Evolutionary conservation across 331 rosid genomes (phyloP).

Genomic region (Quercus lobata): DNA sequence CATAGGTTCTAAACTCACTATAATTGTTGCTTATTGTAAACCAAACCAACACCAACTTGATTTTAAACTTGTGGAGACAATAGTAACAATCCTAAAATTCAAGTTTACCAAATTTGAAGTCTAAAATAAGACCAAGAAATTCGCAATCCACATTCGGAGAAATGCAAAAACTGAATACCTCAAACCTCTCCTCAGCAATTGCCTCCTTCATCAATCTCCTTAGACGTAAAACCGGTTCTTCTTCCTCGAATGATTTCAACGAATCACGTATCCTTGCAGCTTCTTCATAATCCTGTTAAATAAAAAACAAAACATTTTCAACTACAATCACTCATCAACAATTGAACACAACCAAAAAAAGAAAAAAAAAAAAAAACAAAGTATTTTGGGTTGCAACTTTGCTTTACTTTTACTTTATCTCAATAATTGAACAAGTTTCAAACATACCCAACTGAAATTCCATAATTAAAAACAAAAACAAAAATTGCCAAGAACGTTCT

Average conservation of each 20-base stretch:
- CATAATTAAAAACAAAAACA: too few relatives aligned
- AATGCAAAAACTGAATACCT: conserved; percentile 32
- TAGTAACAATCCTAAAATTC: background rate
- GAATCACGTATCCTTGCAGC: conserved; percentile 92
- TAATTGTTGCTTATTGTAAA: background rate
- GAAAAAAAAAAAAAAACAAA: too few relatives aligned
- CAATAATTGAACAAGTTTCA: too few relatives aligned
- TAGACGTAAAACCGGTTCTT: conserved; percentile 78
- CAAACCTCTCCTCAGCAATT: conserved; percentile 67
- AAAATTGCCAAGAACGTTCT: background rate
- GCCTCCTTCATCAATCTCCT: conserved; percentile 71
- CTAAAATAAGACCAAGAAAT: background rate
- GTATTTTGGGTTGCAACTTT: too few relatives aligned
- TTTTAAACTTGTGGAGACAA: background rate
- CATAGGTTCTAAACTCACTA: background rate
- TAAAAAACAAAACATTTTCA: background rate
- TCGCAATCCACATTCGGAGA: background rate
- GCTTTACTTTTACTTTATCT: too few relatives aligned
- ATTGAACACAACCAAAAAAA: too few relatives aligned
- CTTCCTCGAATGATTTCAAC: conserved; percentile 68
- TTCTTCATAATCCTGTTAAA: conserved; percentile 78
- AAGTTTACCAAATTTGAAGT: background rate
- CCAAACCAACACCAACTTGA: background rate
- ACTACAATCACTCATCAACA: background rate
- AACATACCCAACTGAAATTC: too few relatives aligned